Evolutionary conservation across 768 basidiomycete species (phyloP), one percentile per base, ranked within the genome.

Genomic region (Boletus vinaceobasis): DNA sequence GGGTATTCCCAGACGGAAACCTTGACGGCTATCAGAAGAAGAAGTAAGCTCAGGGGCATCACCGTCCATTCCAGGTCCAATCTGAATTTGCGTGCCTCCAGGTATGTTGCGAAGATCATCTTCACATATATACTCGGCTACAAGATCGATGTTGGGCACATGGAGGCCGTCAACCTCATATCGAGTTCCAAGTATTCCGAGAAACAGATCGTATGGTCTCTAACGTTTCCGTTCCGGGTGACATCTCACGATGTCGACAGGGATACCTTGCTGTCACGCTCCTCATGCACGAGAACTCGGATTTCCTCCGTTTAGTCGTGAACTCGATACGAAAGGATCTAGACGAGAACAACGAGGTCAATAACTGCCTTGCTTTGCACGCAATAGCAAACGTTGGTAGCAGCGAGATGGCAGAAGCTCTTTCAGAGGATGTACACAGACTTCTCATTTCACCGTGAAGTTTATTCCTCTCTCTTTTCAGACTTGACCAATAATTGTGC

Each of bases 121-220:
- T 99, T 98, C 77, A 98, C 97, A 7, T 98, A 98, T 67, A 99
- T 99, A 64, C 78, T 99, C 56, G 97, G 97, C 40, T 99, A 99
- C 78, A 96, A 97, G 73, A 94, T 98, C 62, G 97, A 99, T 69
- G 84, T 98, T 21, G 97, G 97, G 15, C 97, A 98, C 71, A 97
- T 98, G 95, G 95, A 98, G 67, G 96, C 97, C 26, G 93, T 98
- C 61, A 98, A 99, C 71, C 81, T 99, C 60, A 98, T 99, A 61
- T 90, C 95, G 27, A 93, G 91, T 65, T 73, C 83, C 32, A 98
- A 98, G 65, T 99, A 99, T 69, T 93, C 89, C 65, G 97, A 99
- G 77, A 99, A 99, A 74, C 97, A 99, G 72, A 98, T 99, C 59
- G 96, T 97, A 68, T 60, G 91, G 72, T 27, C 50, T 52, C 40